Conservation (phyloP, 164 flowering plant species). For the Malania oleifera region DNA sequence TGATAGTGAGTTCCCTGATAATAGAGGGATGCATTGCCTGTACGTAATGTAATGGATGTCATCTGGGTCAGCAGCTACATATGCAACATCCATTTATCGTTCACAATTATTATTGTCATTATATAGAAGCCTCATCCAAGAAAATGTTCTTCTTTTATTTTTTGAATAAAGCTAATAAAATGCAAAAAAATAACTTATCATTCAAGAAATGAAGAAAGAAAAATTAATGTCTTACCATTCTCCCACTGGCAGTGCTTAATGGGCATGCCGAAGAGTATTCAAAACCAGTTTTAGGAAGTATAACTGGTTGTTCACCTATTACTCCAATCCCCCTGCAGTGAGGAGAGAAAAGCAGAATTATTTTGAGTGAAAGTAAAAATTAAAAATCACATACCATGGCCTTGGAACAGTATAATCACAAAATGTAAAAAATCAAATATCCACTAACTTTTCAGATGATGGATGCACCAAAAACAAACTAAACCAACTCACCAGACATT, state of each 20-base stretch:
- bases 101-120: too few species aligned
- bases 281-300: conserved; percentile 81
- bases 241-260: conserved; percentile 70
- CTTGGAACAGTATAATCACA: neutral
- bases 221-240: conserved; percentile 60
- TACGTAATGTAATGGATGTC: too few species aligned
- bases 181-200: neutral
- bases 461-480: neutral
- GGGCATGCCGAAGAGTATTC: conserved; percentile 99
- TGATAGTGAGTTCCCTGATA: too few species aligned
- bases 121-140: neutral
- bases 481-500: conserved; percentile 56
- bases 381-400: neutral
- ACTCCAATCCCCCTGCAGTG: conserved; percentile 80
- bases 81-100: too few species aligned
- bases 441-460: neutral
- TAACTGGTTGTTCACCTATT: conserved; percentile 95
- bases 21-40: too few species aligned
- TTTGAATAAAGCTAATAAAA: neutral
- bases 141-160: neutral
- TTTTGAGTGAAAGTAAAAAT: neutral
- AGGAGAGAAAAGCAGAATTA: conserved; percentile 8
- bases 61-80: too few species aligned
- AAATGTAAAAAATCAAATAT: neutral
- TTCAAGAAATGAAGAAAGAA: neutral